Evolutionary conservation across 805 yeast species (phyloP), one percentile per base, ranked within the genome.

Genomic region (Ogataea glucozyma): DNA sequence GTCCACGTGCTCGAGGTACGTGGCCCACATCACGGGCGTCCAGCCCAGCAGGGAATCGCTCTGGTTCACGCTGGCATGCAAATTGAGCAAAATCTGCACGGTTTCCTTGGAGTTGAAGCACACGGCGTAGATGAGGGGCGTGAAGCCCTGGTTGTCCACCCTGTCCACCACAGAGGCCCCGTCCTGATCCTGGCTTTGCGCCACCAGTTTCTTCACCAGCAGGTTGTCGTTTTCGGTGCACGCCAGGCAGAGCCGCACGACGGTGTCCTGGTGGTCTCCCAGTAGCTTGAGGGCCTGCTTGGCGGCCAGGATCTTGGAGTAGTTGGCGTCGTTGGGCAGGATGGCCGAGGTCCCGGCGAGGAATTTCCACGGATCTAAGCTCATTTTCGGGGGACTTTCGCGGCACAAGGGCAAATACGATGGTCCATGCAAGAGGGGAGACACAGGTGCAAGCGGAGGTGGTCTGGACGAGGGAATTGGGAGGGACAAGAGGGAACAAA

Each of bases 11-110:
- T 79, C 75, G 51, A 82, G 71, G 52, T 81, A 75, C 3, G 87
- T 78, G 0, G 95, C 90, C 96, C 96, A 88, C 93, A 86, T 87
- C 33, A 86, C 62, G 9, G 96, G 88, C 0, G 88, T 75, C 61
- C 78, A 81, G 2, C 76, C 71, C 18, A 76, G 58, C 17, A 77
- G 42, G 2, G 70, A 64, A 52, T 83, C 90, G 7, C 62, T 54
- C 26, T 66, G 51, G 52, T 81, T 81, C 6, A 77, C 71, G 52
- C 78, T 79, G 5, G 69, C 76, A 11, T 61, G 54, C 31, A 71
- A 66, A 19, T 64, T 61, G 17, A 69, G 51, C 16, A 82, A 58
- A 1, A 80, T 56, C 31, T 81, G 83, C 1, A 74, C 74, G 32
- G 76, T 66, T 6, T 66, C 70, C 8, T 62, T 54, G 26, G 80